Evolutionary conservation across 2,329 filamentous ascomycete genomes (phyloP), one percentile per base, ranked within the genome.

Genomic region (Trichoderma citrinoviride): DNA sequence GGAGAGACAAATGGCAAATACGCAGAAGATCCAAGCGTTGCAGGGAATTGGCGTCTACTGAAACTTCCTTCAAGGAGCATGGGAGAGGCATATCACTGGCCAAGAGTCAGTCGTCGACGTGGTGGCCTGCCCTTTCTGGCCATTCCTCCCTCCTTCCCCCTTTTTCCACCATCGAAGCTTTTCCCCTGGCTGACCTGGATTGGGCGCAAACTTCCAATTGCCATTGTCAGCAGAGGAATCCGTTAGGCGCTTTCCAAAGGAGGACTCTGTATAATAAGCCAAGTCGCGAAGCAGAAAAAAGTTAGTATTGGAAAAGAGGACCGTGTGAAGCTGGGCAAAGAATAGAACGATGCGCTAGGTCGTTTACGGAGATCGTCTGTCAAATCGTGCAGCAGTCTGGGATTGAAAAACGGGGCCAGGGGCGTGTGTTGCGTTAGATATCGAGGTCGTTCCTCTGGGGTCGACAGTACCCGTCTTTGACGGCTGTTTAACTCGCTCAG

Each of bases 341-440:
- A 37, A 54, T 62, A 54, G 25, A 62, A 46, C 33, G 25, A 33
- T 25, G 10, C 17, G 46, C 65, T 65, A 67, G 47, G 27, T 57
- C 49, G 47, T 49, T 65, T 65, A 55, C 53, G 62, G 67, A 68
- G 61, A 68, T 64, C 43, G 62, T 58, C 44, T 52, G 65, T 68
- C 67, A 68, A 62, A 67, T 67, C 57, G 57, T 67, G 67, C 67
- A 68, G 62, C 61, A 67, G 52, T 47, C 65, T 62, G 57, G 67
- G 41, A 50, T 40, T 14, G 44, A 62, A 61, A 52, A 49, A 29
- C n/a, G 65, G 47, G 56, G 56, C 23, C 23, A 46, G 56, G 33
- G 54, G 50, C 17, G 65, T 52, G n/a, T 50, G n/a, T 50, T n/a
- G 29, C 56, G 25, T 61, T 61, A 54, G 60, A 44, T 27, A 46